phyloP scores from a whole-genome alignment of 768 basidiomycete genomes.

The Agaricus subrufescens region DNA sequence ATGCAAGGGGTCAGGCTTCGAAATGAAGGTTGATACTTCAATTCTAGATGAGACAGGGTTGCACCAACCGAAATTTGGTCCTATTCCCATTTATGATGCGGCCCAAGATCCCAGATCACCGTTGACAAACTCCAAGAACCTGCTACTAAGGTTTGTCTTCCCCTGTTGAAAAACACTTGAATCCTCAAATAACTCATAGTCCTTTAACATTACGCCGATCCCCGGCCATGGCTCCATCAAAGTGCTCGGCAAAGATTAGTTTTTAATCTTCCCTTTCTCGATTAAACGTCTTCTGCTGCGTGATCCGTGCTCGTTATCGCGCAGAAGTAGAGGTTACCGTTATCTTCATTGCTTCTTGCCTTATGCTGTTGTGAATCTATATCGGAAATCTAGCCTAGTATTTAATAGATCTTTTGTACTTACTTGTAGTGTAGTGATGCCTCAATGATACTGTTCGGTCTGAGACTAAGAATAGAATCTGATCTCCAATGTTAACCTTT shows the following conservation, averaged over 20 bases:
- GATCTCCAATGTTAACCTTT: not conserved
- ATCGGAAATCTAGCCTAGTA: no score
- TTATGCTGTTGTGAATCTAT: no score
- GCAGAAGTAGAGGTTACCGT: no score
- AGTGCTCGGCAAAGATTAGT: no score
- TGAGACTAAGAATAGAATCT: not conserved
- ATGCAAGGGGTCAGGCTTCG: slow-evolving; percentile 4
- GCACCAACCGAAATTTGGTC: slow-evolving; percentile 1
- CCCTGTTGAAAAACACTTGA: not conserved
- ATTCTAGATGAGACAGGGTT: not conserved
- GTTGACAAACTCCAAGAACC: not conserved
- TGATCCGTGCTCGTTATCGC: no score
- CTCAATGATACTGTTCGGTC: not conserved
- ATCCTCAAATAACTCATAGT: not conserved
- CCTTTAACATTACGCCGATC: slow-evolving; percentile 15
- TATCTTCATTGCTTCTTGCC: no score
- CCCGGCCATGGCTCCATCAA: slow-evolving; percentile 5
- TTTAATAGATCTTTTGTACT: no score
- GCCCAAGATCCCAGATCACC: slow-evolving; percentile 8
- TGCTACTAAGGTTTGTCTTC: not conserved
- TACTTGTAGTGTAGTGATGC: not conserved
- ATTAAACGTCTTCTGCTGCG: no score
- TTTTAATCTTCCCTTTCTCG: no score
- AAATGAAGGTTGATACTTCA: not conserved
- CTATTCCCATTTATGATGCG: not conserved